Evolutionary conservation across 192 early-diverging fungal species (phyloP), one percentile per base, ranked within the genome.

Genomic region (Coemansia sp.): DNA sequence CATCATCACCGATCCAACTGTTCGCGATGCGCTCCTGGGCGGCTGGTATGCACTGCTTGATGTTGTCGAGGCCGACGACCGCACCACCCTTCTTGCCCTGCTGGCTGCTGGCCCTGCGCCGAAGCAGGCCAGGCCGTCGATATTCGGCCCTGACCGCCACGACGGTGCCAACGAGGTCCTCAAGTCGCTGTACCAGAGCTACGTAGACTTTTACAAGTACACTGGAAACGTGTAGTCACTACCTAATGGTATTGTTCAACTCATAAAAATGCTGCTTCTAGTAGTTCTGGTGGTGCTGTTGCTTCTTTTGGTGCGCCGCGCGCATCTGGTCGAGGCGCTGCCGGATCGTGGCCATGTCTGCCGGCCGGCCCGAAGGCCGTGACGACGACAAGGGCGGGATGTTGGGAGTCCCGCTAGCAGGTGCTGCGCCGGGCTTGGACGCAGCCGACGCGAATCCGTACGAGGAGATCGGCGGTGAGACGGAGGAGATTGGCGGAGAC

Each of bases 1-100:
- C 1, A 54, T 33, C 7, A 56, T 73, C 8, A 39, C 53, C 14
- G 44, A 35, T 4, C 64, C 58, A 23, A 50, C 50, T 20, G 16
- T 74, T 9, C 63, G 64, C 14, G 70, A 74, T 22, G 64, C 64
- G 16, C 47, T 74, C 46, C 27, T 62, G 23, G 58, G 64, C 26
- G 70, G 64, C 1, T 67, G 64, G 64, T 49, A 74, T 17, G 58
- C 70, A 0, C 27, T 74, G 31, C 40, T 74, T 18, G 64, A 74
- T 41, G 42, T 67, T n/a, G 54, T 74, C 28, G 33, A 23, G 6
- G 29, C 25, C 11, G 54, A 52, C 6, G 58, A 56, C 35, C 48
- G 64, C 14, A 25, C 14, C 14, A 44, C 50, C 5, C 48, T 74
- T 21, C 54, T 74, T 4, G 16, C 54, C 13, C 33, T 47, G 17